Conservation (phyloP, 2,329 filamentous ascomycete genomes). For the Aspergillus clavatus region DNA sequence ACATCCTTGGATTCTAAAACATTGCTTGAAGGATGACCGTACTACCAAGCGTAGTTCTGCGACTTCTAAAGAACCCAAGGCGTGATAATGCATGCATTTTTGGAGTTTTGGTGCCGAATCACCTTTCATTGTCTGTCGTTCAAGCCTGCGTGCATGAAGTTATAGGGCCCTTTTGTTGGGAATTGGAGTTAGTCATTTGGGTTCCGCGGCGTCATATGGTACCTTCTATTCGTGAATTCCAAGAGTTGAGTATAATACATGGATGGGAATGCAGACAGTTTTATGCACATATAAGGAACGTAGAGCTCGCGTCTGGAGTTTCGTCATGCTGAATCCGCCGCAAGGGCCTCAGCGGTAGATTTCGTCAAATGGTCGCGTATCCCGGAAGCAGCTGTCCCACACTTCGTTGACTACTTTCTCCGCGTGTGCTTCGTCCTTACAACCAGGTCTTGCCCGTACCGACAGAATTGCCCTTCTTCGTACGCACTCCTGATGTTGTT, state of each 20-base stretch:
- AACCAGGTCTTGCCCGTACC: conserved; percentile 70
- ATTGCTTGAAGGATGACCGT: conserved; percentile 62
- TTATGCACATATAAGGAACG: neutral
- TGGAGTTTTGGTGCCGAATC: conserved; percentile 17
- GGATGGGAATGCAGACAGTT: conserved; percentile 1
- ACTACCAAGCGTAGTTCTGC: conserved; percentile 41
- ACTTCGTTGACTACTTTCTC: conserved; percentile 88
- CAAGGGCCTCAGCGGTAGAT: conserved; percentile 63
- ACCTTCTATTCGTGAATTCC: neutral
- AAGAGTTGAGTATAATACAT: conserved; percentile 9
- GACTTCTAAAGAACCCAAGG: conserved; percentile 31
- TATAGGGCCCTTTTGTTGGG: conserved; percentile 6
- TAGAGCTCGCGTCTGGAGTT: conserved; percentile 1
- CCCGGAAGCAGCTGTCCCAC: conserved; percentile 95
- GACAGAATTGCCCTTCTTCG: conserved; percentile 73
- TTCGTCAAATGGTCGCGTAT: conserved; percentile 94
- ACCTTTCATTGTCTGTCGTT: conserved; percentile 9
- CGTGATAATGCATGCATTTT: conserved; percentile 20
- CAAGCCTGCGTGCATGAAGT: conserved; percentile 13
- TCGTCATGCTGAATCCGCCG: neutral
- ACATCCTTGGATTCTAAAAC: conserved; percentile 96
- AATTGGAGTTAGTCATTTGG: neutral
- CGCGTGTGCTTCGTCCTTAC: conserved; percentile 81
- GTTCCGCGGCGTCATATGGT: conserved; percentile 3
- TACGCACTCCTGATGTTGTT: conserved; percentile 93